phyloP scores from a whole-genome alignment of 2,329 filamentous ascomycete species.

The Aureobasidium sp. region DNA sequence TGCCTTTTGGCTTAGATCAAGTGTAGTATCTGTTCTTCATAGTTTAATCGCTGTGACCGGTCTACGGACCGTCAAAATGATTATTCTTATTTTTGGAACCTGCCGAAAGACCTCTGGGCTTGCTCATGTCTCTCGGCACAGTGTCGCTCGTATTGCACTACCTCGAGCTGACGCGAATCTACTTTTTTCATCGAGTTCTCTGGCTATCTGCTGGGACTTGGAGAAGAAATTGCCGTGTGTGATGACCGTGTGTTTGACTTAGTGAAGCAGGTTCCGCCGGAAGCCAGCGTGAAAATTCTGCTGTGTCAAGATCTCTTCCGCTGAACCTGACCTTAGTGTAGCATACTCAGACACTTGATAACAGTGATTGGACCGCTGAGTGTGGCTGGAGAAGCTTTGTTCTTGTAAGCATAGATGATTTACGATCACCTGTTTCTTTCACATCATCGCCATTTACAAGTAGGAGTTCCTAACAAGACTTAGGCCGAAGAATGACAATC shows the following conservation, averaged over 20 bases:
- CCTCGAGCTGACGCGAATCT: conserved; percentile 61
- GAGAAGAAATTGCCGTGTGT: conserved; percentile 21
- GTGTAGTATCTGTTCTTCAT: conserved; percentile 59
- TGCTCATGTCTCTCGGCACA: conserved; percentile 57
- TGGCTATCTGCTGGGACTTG: conserved; percentile 18
- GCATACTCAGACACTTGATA: too few relatives aligned
- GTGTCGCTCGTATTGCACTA: conserved; percentile 74
- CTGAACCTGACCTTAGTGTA: too few relatives aligned
- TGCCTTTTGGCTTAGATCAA: conserved; percentile 14
- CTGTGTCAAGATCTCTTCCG: too few relatives aligned
- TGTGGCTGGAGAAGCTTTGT: too few relatives aligned
- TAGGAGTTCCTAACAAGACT: too few relatives aligned
- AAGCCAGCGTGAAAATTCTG: background rate
- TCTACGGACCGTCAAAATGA: conserved; percentile 61
- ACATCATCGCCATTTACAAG: too few relatives aligned
- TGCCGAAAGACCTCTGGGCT: conserved; percentile 59
- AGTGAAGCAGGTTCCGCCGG: too few relatives aligned
- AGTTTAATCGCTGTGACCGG: conserved; percentile 92
- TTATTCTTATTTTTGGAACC: conserved; percentile 73
- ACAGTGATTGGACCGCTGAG: too few relatives aligned
- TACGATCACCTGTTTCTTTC: too few relatives aligned
- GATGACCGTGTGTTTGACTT: too few relatives aligned
- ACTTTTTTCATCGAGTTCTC: conserved; percentile 24
- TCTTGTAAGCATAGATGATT: too few relatives aligned
- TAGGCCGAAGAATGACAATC: too few relatives aligned